Evolutionary conservation across 345 rosid species (phyloP).

Genomic region (Pseudoturritis turrita): DNA sequence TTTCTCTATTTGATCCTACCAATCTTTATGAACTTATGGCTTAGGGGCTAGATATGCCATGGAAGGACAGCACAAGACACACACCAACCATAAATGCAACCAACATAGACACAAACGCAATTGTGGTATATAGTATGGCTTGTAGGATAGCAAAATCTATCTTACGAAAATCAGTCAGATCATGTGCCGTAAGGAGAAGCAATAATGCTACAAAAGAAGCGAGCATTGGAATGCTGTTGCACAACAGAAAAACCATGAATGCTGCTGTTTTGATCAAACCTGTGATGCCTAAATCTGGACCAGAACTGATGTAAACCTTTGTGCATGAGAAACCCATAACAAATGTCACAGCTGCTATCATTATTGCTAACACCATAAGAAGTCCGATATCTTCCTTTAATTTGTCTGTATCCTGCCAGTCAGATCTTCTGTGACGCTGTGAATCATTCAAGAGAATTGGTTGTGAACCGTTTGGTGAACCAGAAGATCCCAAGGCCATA

Average conservation of each 20-base stretch:
- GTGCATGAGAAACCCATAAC: neutral
- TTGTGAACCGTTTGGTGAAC: neutral
- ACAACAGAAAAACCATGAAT: neutral
- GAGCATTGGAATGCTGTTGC: neutral
- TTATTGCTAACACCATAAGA: neutral
- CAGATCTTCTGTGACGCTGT: neutral
- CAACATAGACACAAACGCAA: neutral
- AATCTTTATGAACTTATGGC: neutral
- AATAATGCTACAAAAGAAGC: neutral
- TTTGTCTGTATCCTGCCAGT: neutral
- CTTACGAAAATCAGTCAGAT: neutral
- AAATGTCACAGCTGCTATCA: neutral
- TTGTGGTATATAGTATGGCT: neutral
- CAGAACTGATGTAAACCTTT: neutral
- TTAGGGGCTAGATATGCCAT: neutral
- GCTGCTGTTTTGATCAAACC: neutral
- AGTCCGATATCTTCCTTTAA: neutral
- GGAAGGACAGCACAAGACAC: neutral
- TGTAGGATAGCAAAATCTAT: neutral
- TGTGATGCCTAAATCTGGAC: neutral
- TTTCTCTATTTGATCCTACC: neutral
- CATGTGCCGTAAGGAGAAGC: neutral
- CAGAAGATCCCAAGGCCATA: constrained; percentile 6
- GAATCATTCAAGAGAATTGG: neutral
- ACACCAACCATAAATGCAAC: neutral